Conservation (phyloP, 148 eudicot genomes). For the Rheum nobile region DNA sequence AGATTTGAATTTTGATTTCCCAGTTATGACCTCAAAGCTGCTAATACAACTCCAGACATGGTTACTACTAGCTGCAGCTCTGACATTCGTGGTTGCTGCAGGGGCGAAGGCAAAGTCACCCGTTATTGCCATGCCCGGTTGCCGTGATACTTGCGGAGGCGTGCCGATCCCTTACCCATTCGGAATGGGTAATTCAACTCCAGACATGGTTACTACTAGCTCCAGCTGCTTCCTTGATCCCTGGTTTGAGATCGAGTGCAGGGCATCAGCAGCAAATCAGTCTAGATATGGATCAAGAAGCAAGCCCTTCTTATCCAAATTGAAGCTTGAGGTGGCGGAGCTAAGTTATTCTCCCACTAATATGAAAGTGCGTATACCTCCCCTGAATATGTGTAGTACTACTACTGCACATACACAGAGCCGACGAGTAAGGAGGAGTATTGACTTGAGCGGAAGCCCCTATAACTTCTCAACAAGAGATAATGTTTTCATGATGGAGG, state of each 20-base stretch:
- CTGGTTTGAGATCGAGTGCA: not conserved
- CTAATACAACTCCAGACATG: too few relatives aligned
- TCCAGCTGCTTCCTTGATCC: not conserved
- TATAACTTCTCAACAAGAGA: not conserved
- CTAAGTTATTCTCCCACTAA: too few relatives aligned
- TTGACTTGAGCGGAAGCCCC: slow-evolving; percentile 1
- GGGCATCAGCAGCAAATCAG: too few relatives aligned
- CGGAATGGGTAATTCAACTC: not conserved
- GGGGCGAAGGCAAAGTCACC: too few relatives aligned
- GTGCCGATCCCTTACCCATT: not conserved
- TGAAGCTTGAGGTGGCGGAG: not conserved
- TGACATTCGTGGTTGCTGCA: too few relatives aligned
- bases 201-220: too few relatives aligned
- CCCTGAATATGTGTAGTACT: not conserved
- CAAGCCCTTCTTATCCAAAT: not conserved
- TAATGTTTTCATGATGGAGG: not conserved
- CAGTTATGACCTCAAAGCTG: too few relatives aligned
- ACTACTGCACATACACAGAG: not conserved
- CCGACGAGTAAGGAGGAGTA: not conserved
- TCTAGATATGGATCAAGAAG: not conserved
- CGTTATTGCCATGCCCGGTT: not conserved
- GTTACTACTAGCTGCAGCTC: too few relatives aligned
- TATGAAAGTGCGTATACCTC: not conserved
- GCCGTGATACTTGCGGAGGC: not conserved
- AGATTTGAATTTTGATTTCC: too few relatives aligned